phyloP scores from a whole-genome alignment of 2,329 filamentous ascomycete species.

The Sporothrix phasma region DNA sequence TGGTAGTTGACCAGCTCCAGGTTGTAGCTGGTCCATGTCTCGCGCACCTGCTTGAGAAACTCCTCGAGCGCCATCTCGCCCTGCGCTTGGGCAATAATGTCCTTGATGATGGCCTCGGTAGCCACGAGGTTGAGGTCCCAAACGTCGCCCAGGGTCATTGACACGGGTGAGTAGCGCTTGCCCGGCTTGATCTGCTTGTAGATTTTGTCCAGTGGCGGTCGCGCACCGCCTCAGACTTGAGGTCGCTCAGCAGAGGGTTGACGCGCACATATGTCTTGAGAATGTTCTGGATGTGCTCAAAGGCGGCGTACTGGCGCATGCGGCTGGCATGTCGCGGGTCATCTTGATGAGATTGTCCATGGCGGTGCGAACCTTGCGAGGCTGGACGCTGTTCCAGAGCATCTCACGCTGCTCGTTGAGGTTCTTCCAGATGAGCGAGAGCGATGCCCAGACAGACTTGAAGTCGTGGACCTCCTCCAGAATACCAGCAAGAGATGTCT shows the following conservation, averaged over 20 bases:
- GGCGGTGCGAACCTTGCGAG: slow-evolving; percentile 79
- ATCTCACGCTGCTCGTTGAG: slow-evolving; percentile 87
- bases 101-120: slow-evolving; percentile 77
- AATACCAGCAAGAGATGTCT: slow-evolving; percentile 73
- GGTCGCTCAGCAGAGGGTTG: slow-evolving; percentile 74
- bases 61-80: slow-evolving; percentile 98
- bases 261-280: slow-evolving; percentile 84
- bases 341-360: slow-evolving; percentile 92
- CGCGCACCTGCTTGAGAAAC: slow-evolving; percentile 90
- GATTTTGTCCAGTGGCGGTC: slow-evolving; percentile 97
- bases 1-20: slow-evolving; percentile 95
- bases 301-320: slow-evolving; percentile 99
- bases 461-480: slow-evolving; percentile 97
- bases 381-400: slow-evolving; percentile 91
- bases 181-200: slow-evolving; percentile 91
- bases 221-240: slow-evolving; percentile 93
- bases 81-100: slow-evolving; percentile 91
- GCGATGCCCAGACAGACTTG: slow-evolving; percentile 93
- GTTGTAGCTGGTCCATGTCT: slow-evolving; percentile 92
- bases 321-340: slow-evolving; percentile 97
- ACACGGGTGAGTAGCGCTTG: slow-evolving; percentile 86
- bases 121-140: slow-evolving; percentile 92
- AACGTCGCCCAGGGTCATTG: slow-evolving; percentile 94
- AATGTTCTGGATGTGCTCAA: slow-evolving; percentile 92
- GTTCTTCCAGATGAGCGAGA: slow-evolving; percentile 94